A percentile compares a stretch with the other conserved stretches of the same genome.
phyloP scores from a whole-genome alignment of 169 alveolate species.

The Besnoitia besnoiti region DNA sequence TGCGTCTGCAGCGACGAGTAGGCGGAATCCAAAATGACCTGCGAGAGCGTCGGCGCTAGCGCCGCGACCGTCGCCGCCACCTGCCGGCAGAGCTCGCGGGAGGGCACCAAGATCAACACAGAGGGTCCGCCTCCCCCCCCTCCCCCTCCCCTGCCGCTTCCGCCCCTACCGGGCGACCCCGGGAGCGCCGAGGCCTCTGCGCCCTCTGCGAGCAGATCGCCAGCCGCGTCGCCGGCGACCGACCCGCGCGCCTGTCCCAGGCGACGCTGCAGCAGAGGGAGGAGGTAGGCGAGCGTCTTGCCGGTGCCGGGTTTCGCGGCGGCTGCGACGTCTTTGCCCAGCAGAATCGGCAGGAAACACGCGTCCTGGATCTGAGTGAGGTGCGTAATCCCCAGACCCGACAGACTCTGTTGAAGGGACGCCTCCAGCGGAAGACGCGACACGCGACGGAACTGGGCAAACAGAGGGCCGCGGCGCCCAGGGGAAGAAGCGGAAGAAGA shows the following conservation, averaged over 20 bases:
- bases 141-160: not conserved
- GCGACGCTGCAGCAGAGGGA: slow-evolving; percentile 80
- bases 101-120: slow-evolving; percentile 28
- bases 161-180: not conserved
- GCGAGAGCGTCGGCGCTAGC: slow-evolving; percentile 55
- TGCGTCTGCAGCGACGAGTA: slow-evolving; percentile 48
- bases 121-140: not conserved
- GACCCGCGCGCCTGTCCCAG: not conserved
- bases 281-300: slow-evolving; percentile 89
- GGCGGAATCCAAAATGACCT: slow-evolving; percentile 43
- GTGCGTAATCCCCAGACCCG: not conserved
- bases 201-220: not conserved
- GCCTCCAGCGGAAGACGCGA: slow-evolving; percentile 1
- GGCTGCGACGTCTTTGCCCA: slow-evolving; percentile 54
- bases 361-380: slow-evolving; percentile 9
- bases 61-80: slow-evolving; percentile 48
- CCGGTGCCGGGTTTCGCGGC: slow-evolving; percentile 94
- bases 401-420: not conserved
- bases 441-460: not conserved
- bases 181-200: not conserved
- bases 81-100: slow-evolving; percentile 60
- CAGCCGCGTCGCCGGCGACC: slow-evolving; percentile 32
- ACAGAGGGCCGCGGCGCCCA: not conserved
- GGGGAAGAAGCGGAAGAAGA: not conserved
- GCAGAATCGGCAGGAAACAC: not conserved